phyloP scores from a whole-genome alignment of 495 filamentous ascomycete genomes.

The Penicillium paxilli region DNA sequence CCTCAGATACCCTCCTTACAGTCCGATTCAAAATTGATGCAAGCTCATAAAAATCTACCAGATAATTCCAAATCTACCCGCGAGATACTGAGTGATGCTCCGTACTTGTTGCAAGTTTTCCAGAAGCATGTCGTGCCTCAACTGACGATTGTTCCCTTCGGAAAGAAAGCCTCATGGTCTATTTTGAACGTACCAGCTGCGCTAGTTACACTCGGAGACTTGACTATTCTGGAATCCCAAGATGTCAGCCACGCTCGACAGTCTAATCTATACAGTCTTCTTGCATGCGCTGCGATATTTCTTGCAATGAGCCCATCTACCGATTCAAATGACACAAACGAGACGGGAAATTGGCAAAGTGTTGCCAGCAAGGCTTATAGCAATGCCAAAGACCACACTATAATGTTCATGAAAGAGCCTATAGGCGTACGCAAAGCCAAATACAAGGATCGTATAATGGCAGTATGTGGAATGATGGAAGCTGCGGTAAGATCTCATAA shows the following conservation, averaged over 20 bases:
- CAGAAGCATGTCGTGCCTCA: constrained; percentile 23
- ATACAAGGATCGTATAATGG: constrained; percentile 37
- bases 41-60: not conserved
- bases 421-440: constrained; percentile 10
- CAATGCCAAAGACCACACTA: constrained; percentile 19
- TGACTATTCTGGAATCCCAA: constrained; percentile 24
- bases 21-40: not conserved
- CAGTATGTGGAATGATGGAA: constrained; percentile 24
- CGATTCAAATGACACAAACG: constrained; percentile 5
- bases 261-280: constrained; percentile 23
- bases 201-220: constrained; percentile 21
- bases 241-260: constrained; percentile 23
- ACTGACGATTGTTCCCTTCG: constrained; percentile 22
- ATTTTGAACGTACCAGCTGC: constrained; percentile 24
- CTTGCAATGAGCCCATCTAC: constrained; percentile 11
- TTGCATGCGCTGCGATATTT: constrained; percentile 23
- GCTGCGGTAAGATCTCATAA: constrained; percentile 25
- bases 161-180: constrained; percentile 24
- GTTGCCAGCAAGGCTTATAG: constrained; percentile 1
- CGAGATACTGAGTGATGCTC: constrained; percentile 18
- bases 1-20: not conserved
- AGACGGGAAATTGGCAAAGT: not conserved
- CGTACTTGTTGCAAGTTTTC: constrained; percentile 25
- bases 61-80: not conserved
- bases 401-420: not conserved